Conservation (phyloP, 2,329 filamentous ascomycete genomes). For the Aspergillus hiratsukae region DNA sequence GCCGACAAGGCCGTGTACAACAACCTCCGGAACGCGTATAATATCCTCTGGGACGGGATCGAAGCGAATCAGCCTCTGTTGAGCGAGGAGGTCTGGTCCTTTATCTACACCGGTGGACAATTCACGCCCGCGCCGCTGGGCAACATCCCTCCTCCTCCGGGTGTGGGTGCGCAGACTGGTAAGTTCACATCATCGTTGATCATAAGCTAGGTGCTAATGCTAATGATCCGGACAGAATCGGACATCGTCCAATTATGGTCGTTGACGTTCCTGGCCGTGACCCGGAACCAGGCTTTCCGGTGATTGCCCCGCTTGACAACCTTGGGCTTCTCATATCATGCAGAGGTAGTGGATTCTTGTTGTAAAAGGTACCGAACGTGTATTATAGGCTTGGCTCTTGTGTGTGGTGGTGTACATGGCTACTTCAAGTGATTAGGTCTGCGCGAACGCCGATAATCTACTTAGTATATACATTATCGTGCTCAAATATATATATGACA, state of each 20-base stretch:
- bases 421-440: too few relatives aligned
- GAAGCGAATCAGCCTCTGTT: background rate
- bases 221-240: background rate
- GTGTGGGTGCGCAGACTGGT: background rate
- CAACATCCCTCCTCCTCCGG: background rate
- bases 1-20: background rate
- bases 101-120: background rate
- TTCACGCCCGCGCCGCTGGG: background rate
- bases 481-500: too few relatives aligned
- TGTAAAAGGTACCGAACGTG: too few relatives aligned
- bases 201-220: background rate
- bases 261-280: background rate
- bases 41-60: background rate
- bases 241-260: background rate
- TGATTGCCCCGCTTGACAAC: background rate
- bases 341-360: background rate
- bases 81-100: background rate
- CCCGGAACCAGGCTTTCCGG: background rate
- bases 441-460: too few relatives aligned
- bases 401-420: too few relatives aligned
- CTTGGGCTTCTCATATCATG: background rate
- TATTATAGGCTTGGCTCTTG: too few relatives aligned
- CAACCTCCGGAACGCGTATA: background rate
- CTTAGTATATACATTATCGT: too few relatives aligned
- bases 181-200: too few relatives aligned